Base-by-base conservation (phyloP, 2,329 filamentous ascomycete genomes). In the Stemphylium beticola region DNA sequence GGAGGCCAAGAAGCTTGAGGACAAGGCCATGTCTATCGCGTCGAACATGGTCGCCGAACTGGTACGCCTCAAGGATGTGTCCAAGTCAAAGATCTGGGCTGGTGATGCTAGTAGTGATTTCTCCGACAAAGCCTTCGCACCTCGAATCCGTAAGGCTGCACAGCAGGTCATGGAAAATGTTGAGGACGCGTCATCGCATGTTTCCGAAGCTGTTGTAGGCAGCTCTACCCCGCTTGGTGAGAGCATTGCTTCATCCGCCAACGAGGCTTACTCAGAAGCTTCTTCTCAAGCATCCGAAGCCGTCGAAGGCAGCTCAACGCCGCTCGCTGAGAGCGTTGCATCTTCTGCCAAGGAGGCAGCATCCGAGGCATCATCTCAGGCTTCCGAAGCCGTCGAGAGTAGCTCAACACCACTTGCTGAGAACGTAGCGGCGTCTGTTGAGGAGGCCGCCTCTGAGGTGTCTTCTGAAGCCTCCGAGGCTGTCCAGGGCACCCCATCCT, bases 1-100 rank as follows among this genome's bases (percentile, higher is more conserved):
- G 29, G 84, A 86, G 33, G 87, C 86, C 4, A 83, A 85, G 38
- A 85, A 88, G 41, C 78, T 96, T 14, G 87, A 97, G 71, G 87
- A 89, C 41, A 82, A 86, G 49, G 93, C 87, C 49, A 97, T 98
- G 91, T 81, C 82, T 15, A 80, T 91, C 55, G 92, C 95, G 4
- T 87, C 92, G 54, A 79, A 85, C 29, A 88, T 92, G 15, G 93
- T 93, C 14, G 87, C 86, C 67, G 91, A 98, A 72, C 83, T 99
- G 22, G 83, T 82, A 31, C 83, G 88, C 37, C 80, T 99, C 29
- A 96, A 95, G 82, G 87, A 93, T 60, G 89, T 95, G 53, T 90
- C 89, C 7, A 83, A 83, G 55, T 96, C 89, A 88, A 98, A 98
- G 79, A 84, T 96, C 36, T 81, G 83, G 33, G 87, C 90, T 7